A percentile compares a stretch with the other conserved stretches of the same genome.
These are phyloP conservation scores for Sphenostylis stenocarpa DNA, from an alignment of 306 rosid species.

Conservation along the genomic window DNA sequence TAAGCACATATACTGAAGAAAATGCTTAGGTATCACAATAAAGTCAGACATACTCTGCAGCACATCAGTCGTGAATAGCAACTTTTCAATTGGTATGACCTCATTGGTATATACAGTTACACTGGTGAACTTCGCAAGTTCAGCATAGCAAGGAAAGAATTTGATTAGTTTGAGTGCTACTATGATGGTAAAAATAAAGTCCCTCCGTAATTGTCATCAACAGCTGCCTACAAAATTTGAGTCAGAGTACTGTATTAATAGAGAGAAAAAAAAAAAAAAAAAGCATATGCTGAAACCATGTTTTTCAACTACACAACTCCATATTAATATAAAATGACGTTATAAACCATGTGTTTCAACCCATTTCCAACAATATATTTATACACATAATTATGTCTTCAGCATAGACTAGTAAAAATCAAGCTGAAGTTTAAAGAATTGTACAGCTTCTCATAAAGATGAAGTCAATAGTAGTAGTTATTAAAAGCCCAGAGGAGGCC, in stretches of 20 bases:
- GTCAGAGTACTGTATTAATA: not conserved
- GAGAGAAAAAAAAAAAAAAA: slow-evolving; percentile 18
- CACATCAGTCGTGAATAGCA: slow-evolving; percentile 13
- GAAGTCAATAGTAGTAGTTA: not conserved
- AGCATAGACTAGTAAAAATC: not conserved
- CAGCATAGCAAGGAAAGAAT: slow-evolving; percentile 11
- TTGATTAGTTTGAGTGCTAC: slow-evolving; percentile 24
- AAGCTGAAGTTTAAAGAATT: not conserved
- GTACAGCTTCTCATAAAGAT: not conserved
- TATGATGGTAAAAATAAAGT: slow-evolving; percentile 51
- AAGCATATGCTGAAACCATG: not conserved
- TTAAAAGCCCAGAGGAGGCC: not conserved
- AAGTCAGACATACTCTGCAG: slow-evolving; percentile 32
- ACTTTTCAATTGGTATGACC: slow-evolving; percentile 6
- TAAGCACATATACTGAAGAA: slow-evolving; percentile 19
- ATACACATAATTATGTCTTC: not conserved
- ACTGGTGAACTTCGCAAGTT: slow-evolving; percentile 6
- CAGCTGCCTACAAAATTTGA: slow-evolving; percentile 55
- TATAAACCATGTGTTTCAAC: not conserved
- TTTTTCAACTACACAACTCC: not conserved
- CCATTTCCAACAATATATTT: not conserved
- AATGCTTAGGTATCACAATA: not conserved
- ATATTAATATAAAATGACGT: not conserved
- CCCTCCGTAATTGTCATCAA: slow-evolving; percentile 81
- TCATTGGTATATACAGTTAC: slow-evolving; percentile 20